Conservation (phyloP, 1,284 basidiomycete species). For the Stygiomarasmius scandens region DNA sequence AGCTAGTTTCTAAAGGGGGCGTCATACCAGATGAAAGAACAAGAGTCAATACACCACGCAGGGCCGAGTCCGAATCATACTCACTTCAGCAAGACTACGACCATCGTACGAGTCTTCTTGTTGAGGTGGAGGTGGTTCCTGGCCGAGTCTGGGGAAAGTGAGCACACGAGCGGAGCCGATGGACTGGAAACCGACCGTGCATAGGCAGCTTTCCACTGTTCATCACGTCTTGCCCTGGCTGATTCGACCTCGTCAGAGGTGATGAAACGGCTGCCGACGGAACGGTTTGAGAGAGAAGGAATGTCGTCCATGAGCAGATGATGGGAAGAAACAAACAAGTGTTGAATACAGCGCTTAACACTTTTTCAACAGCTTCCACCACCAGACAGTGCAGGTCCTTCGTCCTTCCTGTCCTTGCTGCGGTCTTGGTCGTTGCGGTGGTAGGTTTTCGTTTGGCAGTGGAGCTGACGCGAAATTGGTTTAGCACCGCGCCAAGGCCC, state of each 20-base stretch:
- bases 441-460: too few relatives aligned
- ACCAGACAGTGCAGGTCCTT: background rate
- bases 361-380: too few relatives aligned
- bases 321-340: background rate
- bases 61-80: conserved; percentile 28
- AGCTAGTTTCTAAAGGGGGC: conserved; percentile 66
- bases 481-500: too few relatives aligned
- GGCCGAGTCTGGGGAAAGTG: conserved; percentile 53
- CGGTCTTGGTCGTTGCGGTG: background rate
- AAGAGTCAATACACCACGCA: conserved; percentile 37
- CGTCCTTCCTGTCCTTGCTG: background rate
- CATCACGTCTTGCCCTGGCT: conserved; percentile 75
- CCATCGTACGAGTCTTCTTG: conserved; percentile 83
- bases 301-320: conserved; percentile 49
- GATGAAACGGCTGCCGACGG: conserved; percentile 77
- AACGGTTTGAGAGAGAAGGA: conserved; percentile 66
- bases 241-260: conserved; percentile 81
- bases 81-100: conserved; percentile 87
- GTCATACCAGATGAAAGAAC: conserved; percentile 32
- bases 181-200: conserved; percentile 51
- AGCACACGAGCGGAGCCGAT: too few relatives aligned
- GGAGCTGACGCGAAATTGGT: too few relatives aligned
- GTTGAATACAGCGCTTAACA: too few relatives aligned
- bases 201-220: conserved; percentile 93
- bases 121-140: conserved; percentile 82